Percentiles rank a stretch among this genome's conserved stretches.
These are phyloP conservation scores for Russula sp. DNA, from an alignment of 768 basidiomycete genomes.

Conservation along the genomic window DNA sequence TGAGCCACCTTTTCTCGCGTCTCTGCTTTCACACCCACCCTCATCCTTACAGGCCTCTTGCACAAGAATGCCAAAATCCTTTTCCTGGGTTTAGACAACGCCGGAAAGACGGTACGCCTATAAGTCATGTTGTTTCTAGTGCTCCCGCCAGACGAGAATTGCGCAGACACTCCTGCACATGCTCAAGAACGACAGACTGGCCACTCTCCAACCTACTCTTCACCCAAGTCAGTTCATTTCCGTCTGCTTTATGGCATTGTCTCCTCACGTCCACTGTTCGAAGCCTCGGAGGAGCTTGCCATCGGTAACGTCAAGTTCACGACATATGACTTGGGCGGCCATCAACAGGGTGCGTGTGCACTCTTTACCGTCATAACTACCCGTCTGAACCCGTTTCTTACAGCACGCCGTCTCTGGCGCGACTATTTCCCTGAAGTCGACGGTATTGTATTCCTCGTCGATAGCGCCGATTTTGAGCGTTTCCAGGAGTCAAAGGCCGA, in stretches of 20 bases:
- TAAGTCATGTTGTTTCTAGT: background rate
- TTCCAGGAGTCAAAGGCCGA: slow-evolving; percentile 96
- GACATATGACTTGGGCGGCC: slow-evolving; percentile 96
- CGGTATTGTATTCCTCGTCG: slow-evolving; percentile 97
- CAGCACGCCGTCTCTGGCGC: slow-evolving; percentile 96
- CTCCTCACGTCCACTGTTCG: slow-evolving; percentile 4
- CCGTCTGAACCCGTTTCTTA: background rate
- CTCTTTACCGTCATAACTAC: background rate
- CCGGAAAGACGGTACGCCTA: slow-evolving; percentile 87
- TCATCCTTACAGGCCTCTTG: slow-evolving; percentile 54
- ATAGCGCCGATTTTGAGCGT: slow-evolving; percentile 94
- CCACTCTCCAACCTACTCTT: slow-evolving; percentile 95
- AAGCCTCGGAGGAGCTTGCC: slow-evolving; percentile 97
- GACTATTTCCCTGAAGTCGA: slow-evolving; percentile 99
- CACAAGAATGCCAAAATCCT: slow-evolving; percentile 99
- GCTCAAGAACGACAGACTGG: slow-evolving; percentile 98
- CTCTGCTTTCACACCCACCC: background rate
- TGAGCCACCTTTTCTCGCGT: slow-evolving; percentile 33
- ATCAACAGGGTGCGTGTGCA: slow-evolving; percentile 72
- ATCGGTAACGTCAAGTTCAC: slow-evolving; percentile 99
- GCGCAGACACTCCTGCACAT: slow-evolving; percentile 90
- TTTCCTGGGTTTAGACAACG: slow-evolving; percentile 98
- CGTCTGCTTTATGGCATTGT: slow-evolving; percentile 8
- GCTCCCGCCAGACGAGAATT: background rate
- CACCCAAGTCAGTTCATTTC: slow-evolving; percentile 76